These are phyloP conservation scores for Hygrophila difformis DNA, from an alignment of 257 asterid species.

Conservation along the genomic window DNA sequence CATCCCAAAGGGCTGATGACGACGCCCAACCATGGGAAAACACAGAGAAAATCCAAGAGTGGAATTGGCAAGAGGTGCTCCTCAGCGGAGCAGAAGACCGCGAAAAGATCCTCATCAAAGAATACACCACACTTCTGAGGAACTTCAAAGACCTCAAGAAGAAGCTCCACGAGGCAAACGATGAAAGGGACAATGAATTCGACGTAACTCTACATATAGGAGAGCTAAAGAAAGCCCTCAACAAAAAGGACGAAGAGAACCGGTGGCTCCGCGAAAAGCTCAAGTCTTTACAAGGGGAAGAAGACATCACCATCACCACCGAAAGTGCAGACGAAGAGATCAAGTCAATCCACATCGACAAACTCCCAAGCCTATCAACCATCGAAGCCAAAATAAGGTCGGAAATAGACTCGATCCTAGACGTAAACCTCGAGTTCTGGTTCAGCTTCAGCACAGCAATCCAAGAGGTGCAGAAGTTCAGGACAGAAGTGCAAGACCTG, in stretches of 20 bases:
- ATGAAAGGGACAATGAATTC: constrained; percentile 30
- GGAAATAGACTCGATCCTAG: constrained; percentile 39
- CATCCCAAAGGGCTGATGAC: neutral
- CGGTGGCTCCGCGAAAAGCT: constrained; percentile 18
- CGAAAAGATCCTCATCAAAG: constrained; percentile 41
- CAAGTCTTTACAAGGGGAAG: constrained; percentile 4
- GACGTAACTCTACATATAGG: constrained; percentile 29
- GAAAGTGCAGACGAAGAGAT: constrained; percentile 16
- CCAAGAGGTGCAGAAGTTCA: constrained; percentile 50
- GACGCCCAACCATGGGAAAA: constrained; percentile 1
- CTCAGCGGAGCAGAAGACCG: constrained; percentile 47
- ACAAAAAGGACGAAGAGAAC: constrained; percentile 29
- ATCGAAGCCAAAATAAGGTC: constrained; percentile 41
- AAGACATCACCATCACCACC: constrained; percentile 8
- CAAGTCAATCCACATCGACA: constrained; percentile 18
- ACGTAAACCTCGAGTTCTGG: constrained; percentile 58
- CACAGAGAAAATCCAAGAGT: constrained; percentile 22
- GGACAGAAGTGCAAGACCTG: constrained; percentile 39
- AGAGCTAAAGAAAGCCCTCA: constrained; percentile 25
- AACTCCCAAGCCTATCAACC: constrained; percentile 19
- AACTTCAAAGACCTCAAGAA: constrained; percentile 39
- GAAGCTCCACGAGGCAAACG: constrained; percentile 35
- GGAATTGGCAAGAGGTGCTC: constrained; percentile 47
- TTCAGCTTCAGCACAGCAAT: constrained; percentile 46
- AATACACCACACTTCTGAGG: constrained; percentile 35